These are phyloP conservation scores for Epithemia pelagica DNA, from an alignment of 108 stramenopile genomes.

Conservation along the genomic window DNA sequence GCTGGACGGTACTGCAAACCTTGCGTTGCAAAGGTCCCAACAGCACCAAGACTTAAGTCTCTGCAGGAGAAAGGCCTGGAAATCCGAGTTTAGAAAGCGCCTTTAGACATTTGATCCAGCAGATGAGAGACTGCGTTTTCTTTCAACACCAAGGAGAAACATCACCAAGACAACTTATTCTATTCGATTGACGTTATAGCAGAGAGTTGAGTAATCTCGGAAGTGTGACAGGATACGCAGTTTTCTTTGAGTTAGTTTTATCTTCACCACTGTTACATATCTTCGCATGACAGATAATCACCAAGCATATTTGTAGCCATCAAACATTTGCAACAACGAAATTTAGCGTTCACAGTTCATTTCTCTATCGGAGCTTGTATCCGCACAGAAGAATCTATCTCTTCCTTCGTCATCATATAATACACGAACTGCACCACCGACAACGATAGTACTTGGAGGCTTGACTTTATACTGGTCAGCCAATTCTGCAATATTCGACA, in stretches of 20 bases:
- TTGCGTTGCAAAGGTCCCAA: constrained; percentile 80
- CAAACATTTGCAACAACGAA: too few species aligned
- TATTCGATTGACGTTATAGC: too few species aligned
- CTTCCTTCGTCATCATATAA: constrained; percentile 35
- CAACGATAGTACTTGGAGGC: constrained; percentile 83
- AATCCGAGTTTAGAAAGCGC: constrained; percentile 19
- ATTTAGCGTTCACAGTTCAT: background rate
- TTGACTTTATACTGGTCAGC: constrained; percentile 62
- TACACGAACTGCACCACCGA: constrained; percentile 79
- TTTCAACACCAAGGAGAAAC: too few species aligned
- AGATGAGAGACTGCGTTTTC: too few species aligned
- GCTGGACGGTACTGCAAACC: constrained; percentile 73
- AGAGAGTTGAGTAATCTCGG: too few species aligned
- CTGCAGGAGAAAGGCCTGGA: constrained; percentile 82
- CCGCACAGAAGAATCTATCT: constrained; percentile 17
- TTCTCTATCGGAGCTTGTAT: constrained; percentile 24
- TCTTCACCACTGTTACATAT: too few species aligned
- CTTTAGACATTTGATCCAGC: too few species aligned
- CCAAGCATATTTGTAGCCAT: too few species aligned
- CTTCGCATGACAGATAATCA: too few species aligned
- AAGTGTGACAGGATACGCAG: too few species aligned
- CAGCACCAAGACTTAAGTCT: constrained; percentile 68
- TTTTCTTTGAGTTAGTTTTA: too few species aligned
- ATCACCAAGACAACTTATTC: too few species aligned
- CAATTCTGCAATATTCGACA: constrained; percentile 73